Evolutionary conservation across 345 rosid genomes (phyloP).

Genomic region (Aquilaria sinensis): DNA sequence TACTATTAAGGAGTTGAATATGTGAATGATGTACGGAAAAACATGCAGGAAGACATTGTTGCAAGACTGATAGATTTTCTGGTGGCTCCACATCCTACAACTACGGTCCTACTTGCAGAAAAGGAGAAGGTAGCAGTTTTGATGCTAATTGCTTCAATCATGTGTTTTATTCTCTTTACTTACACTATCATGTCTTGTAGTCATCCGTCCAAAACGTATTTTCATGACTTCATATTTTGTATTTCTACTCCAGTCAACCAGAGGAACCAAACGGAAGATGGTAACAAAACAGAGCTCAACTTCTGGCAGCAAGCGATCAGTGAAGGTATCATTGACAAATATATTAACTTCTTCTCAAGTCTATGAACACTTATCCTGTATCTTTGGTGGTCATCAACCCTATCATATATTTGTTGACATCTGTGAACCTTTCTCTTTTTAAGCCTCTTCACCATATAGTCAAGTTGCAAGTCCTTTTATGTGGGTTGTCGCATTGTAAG

Average conservation of each 20-base stretch:
- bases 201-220: background rate
- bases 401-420: no score
- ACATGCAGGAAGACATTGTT: conserved; percentile 77
- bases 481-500: no score
- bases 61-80: conserved; percentile 64
- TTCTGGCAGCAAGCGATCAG: conserved; percentile 43
- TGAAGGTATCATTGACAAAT: conserved; percentile 41
- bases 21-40: conserved; percentile 4
- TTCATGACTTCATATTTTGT: conserved; percentile 5
- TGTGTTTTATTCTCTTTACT: background rate
- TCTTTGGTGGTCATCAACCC: no score
- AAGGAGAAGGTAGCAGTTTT: conserved; percentile 50
- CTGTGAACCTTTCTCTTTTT: no score
- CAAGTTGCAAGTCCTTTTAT: no score
- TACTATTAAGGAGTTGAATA: conserved; percentile 7
- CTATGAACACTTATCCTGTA: no score
- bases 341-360: no score
- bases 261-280: conserved; percentile 72
- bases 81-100: conserved; percentile 76
- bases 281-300: conserved; percentile 35
- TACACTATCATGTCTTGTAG: background rate
- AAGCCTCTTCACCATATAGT: no score
- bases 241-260: conserved; percentile 35
- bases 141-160: background rate
- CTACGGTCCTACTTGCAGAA: conserved; percentile 52